These are phyloP conservation scores for Trichophyton schoenleinii DNA, from an alignment of 2,329 filamentous ascomycete genomes.

Conservation along the genomic window DNA sequence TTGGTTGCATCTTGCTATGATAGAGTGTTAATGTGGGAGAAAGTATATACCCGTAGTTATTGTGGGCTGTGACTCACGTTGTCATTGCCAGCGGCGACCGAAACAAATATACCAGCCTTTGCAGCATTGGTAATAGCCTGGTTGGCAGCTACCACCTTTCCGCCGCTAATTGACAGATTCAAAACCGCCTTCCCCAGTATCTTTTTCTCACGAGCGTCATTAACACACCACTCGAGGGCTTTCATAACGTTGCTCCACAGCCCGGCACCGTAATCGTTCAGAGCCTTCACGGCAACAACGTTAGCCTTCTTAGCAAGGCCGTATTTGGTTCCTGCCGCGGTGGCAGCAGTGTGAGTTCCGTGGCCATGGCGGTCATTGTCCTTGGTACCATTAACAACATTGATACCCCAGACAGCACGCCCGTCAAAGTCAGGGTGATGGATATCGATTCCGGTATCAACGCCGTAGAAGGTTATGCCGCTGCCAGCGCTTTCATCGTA, in stretches of 20 bases:
- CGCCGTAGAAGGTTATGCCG: constrained; percentile 25
- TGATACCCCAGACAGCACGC: constrained; percentile 25
- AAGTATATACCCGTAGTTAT: constrained; percentile 13
- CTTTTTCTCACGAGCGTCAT: constrained; percentile 21
- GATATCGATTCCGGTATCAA: constrained; percentile 28
- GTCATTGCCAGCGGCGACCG: constrained; percentile 33
- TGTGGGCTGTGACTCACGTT: constrained; percentile 14
- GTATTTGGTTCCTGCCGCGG: constrained; percentile 23
- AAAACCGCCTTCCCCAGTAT: constrained; percentile 22
- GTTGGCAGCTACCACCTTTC: constrained; percentile 27
- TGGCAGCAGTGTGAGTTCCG: constrained; percentile 30
- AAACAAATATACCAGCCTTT: constrained; percentile 27
- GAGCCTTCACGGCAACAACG: constrained; percentile 38
- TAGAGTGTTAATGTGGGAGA: neutral
- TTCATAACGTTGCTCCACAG: constrained; percentile 36
- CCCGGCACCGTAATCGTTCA: constrained; percentile 35
- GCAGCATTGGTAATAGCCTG: constrained; percentile 27
- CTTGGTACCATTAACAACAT: constrained; percentile 16
- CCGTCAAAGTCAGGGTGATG: constrained; percentile 25
- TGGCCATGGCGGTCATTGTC: constrained; percentile 22
- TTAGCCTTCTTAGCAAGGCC: constrained; percentile 28
- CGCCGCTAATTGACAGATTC: constrained; percentile 28
- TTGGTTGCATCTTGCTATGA: constrained; percentile 19
- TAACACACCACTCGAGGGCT: constrained; percentile 34
- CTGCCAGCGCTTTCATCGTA: constrained; percentile 26